phyloP scores from a whole-genome alignment of 768 basidiomycete genomes.

The Mycena floridula region DNA sequence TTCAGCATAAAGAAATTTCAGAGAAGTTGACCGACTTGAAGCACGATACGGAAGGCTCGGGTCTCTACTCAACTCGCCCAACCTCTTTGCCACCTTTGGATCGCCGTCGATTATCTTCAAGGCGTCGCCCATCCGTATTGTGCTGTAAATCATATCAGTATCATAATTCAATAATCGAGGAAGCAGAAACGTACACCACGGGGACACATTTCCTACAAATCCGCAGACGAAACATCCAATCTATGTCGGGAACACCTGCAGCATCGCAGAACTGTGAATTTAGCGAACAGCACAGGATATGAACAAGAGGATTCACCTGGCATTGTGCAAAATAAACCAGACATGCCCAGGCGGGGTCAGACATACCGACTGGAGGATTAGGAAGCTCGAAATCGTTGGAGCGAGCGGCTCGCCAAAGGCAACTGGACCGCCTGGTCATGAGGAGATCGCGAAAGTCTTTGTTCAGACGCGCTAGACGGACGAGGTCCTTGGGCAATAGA shows the following conservation, averaged over 20 bases:
- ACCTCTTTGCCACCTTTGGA: neutral
- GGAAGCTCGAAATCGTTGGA: slow-evolving; percentile 16
- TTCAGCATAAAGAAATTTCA: neutral
- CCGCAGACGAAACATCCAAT: neutral
- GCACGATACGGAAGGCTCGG: neutral
- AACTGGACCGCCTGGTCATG: slow-evolving; percentile 9
- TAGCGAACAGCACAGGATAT: neutral
- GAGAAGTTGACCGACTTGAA: neutral
- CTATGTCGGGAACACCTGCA: neutral
- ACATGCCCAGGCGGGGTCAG: slow-evolving; percentile 21
- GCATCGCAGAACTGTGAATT: neutral
- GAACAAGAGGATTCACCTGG: slow-evolving; percentile 15
- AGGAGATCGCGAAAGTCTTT: slow-evolving; percentile 20
- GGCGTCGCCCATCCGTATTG: too few species aligned
- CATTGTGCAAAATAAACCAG: slow-evolving; percentile 23
- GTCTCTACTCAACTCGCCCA: neutral
- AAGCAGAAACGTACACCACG: neutral
- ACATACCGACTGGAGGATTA: slow-evolving; percentile 17
- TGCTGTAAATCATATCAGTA: too few species aligned
- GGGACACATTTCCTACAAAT: neutral
- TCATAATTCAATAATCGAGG: neutral
- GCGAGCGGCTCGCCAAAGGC: slow-evolving; percentile 21
- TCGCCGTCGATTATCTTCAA: neutral
- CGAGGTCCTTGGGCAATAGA: slow-evolving; percentile 23
- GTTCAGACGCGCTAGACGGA: slow-evolving; percentile 25